A percentile compares a stretch with the other conserved stretches of the same genome.
phyloP scores from a whole-genome alignment of 2,329 filamentous ascomycete genomes.

The Didymella lethalis region DNA sequence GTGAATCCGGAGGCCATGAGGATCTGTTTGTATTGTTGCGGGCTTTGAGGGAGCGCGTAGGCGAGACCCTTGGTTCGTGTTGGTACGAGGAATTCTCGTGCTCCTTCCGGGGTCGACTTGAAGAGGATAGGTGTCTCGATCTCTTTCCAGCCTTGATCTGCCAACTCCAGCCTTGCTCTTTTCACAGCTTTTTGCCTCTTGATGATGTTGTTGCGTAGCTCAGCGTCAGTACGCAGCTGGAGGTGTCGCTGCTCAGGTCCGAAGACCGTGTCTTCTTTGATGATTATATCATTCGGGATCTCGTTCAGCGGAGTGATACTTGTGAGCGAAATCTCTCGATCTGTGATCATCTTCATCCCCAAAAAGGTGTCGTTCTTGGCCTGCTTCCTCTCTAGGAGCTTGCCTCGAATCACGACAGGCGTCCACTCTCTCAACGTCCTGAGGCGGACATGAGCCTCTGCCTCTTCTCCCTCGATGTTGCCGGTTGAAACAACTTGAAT shows the following conservation, averaged over 20 bases:
- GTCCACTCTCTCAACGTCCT: slow-evolving; percentile 59
- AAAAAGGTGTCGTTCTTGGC: slow-evolving; percentile 44
- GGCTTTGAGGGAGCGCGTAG: slow-evolving; percentile 94
- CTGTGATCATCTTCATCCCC: slow-evolving; percentile 44
- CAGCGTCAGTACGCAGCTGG: slow-evolving; percentile 78
- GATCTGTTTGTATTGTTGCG: slow-evolving; percentile 98
- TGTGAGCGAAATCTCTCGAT: slow-evolving; percentile 68
- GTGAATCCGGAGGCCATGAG: slow-evolving; percentile 88
- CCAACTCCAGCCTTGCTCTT: slow-evolving; percentile 63
- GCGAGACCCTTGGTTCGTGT: slow-evolving; percentile 77
- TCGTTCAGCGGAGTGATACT: slow-evolving; percentile 73
- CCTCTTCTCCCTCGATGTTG: slow-evolving; percentile 35
- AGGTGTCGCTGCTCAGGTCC: slow-evolving; percentile 79
- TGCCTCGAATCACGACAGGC: slow-evolving; percentile 63
- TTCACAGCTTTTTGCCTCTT: slow-evolving; percentile 71
- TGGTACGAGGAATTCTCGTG: slow-evolving; percentile 91
- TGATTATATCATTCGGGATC: slow-evolving; percentile 78
- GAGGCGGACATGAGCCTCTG: slow-evolving; percentile 49
- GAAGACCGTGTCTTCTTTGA: slow-evolving; percentile 77
- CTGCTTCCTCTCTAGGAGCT: slow-evolving; percentile 53
- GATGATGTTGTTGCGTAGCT: slow-evolving; percentile 71
- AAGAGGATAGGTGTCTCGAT: slow-evolving; percentile 94
- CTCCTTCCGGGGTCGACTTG: slow-evolving; percentile 96
- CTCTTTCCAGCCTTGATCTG: slow-evolving; percentile 69
- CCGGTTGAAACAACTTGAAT: slow-evolving; percentile 62